Conservation (phyloP, 2,329 filamentous ascomycete genomes). For the Grosmannia clavigera region DNA sequence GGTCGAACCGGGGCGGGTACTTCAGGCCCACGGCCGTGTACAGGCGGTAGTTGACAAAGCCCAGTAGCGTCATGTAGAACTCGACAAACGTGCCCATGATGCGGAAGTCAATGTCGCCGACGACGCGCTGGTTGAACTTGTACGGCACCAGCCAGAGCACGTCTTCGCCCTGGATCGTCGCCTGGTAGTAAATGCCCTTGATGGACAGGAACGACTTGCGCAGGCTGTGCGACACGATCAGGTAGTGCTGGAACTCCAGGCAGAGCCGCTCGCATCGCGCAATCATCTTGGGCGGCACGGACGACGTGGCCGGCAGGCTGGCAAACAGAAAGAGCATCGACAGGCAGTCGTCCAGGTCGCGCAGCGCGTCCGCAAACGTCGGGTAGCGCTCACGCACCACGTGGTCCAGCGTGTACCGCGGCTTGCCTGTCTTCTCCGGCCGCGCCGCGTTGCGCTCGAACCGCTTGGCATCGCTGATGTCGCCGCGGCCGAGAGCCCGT, state of each 20-base stretch:
- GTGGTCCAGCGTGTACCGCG: conserved; percentile 85
- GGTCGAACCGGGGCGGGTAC: conserved; percentile 91
- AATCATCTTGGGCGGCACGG: conserved; percentile 90
- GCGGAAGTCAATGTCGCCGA: conserved; percentile 90
- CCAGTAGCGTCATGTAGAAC: conserved; percentile 92
- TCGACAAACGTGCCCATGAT: conserved; percentile 99
- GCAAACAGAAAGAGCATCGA: conserved; percentile 97
- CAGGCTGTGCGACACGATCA: conserved; percentile 82
- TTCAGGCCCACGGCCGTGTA: conserved; percentile 87
- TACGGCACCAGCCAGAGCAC: conserved; percentile 96
- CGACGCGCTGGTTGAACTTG: conserved; percentile 90
- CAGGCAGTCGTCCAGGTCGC: conserved; percentile 91
- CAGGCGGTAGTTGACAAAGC: conserved; percentile 91
- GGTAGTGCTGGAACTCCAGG: conserved; percentile 94
- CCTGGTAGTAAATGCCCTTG: conserved; percentile 99
- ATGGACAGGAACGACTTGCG: conserved; percentile 96
- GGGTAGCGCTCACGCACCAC: conserved; percentile 97
- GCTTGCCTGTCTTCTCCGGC: conserved; percentile 81
- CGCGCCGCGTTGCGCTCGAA: conserved; percentile 77
- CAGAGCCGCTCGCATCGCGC: conserved; percentile 85
- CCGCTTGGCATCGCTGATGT: conserved; percentile 77
- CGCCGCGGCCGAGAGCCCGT: conserved; percentile 78
- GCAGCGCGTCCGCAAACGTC: conserved; percentile 85
- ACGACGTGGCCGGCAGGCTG: conserved; percentile 79
- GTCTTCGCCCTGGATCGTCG: conserved; percentile 92